A percentile compares a stretch with the other conserved stretches of the same genome.
These are phyloP conservation scores for Rhizoctonia solani DNA, from an alignment of 1,284 basidiomycete species.

Conservation along the genomic window DNA sequence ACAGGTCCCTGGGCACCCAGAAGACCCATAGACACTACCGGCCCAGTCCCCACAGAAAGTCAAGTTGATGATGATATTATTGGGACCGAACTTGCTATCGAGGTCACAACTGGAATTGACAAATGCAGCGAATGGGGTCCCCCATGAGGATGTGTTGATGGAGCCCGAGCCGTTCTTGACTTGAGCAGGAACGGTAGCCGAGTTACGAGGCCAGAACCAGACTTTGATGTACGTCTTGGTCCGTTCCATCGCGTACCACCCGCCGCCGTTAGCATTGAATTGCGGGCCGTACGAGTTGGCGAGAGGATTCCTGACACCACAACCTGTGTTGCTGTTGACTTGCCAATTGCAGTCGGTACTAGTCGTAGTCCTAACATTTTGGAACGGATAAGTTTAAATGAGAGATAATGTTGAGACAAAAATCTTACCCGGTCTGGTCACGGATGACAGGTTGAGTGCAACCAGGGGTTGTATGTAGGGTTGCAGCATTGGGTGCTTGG, in stretches of 20 bases:
- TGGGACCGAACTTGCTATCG: conserved; percentile 48
- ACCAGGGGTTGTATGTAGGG: conserved; percentile 63
- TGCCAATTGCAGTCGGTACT: conserved; percentile 60
- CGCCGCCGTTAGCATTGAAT: conserved; percentile 66
- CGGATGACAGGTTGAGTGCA: conserved; percentile 63
- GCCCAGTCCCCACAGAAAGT: conserved; percentile 52
- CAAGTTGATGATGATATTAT: conserved; percentile 55
- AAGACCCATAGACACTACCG: conserved; percentile 41
- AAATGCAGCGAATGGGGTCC: conserved; percentile 51
- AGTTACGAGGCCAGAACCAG: conserved; percentile 62
- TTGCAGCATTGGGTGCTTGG: conserved; percentile 57
- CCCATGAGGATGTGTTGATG: conserved; percentile 57
- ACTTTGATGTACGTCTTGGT: conserved; percentile 55
- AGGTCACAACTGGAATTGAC: conserved; percentile 52
- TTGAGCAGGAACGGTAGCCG: conserved; percentile 51
- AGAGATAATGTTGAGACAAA: background rate
- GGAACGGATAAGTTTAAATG: background rate
- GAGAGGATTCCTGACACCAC: conserved; percentile 58
- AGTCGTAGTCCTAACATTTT: conserved; percentile 47
- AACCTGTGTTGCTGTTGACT: conserved; percentile 62
- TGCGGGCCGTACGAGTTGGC: conserved; percentile 58
- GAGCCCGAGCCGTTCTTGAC: conserved; percentile 49
- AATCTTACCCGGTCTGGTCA: conserved; percentile 58
- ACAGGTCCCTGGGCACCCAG: conserved; percentile 42
- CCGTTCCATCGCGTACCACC: conserved; percentile 63